Base-by-base conservation (phyloP, 225 moss, liverwort and hornwort species). In the Marchantia polymorpha region DNA sequence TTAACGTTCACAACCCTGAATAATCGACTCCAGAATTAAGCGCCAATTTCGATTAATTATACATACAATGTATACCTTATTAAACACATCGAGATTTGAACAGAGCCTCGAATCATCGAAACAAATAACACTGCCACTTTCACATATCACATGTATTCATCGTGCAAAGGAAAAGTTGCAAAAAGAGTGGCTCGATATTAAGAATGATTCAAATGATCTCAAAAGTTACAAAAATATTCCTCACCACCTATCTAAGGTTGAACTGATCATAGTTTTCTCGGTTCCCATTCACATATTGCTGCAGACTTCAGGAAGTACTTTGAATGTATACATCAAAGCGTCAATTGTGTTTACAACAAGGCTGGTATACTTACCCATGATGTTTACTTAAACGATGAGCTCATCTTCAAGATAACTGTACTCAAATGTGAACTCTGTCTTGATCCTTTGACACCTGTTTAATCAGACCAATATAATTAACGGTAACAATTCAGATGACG, bases 351-450 rank as follows among this genome's bases (percentile, higher is more conserved):
- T 6, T 29, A 12, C 29, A 2, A 12, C 27, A 12, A 65, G 3
- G 65, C 47, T 69, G 69, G 10, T 12, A 16, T 69, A 10, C 16
- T 72, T 46, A 25, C 22, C 72, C 72, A 72, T 48, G 3, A n/a
- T 23, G 39, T 52, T 50, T n/a, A 49, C 23, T 82, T 81, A 85
- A 81, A 88, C 87, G 52, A 83, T 53, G 54, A 88, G 85, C 77
- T 88, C 88, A 79, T 88, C 88, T 85, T 88, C 88, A 54, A 88
- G 81, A 58, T 83, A 88, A 77, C 88, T 88, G 60, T 88, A 88
- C 61, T 88, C 88, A 81, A 88, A 88, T 15, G 88, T 88, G 46
- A 88, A 88, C 76, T 88, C 88, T 27, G 88, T 88, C 81, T 88
- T 88, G 52, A 88, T 88, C 65, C 88, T 82, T 50, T 88, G 88